Base-by-base conservation (phyloP, 805 yeast species). In the Zygoascus bituminiphila region DNA sequence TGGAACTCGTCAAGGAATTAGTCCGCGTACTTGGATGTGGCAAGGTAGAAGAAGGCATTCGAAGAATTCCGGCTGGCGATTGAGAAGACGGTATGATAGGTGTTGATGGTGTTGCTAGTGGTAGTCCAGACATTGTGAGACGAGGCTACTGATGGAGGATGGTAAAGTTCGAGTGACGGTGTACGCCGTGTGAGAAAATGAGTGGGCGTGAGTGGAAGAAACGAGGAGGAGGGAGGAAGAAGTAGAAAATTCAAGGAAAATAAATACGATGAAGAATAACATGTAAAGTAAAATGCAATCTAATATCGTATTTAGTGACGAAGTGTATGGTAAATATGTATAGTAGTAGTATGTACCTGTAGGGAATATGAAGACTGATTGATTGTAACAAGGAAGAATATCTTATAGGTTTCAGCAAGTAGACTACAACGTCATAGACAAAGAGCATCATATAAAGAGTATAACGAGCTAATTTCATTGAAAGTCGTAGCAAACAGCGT, bases 61-160 rank as follows among this genome's bases (percentile, higher is more conserved):
- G 62, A 10, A 69, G 66, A 15, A 61, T 60, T 12, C 75, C 68
- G 5, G 74, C 53, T 5, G 62, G 57, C 19, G 58, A 53, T 36
- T 51, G 48, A 5, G 56, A 55, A n/a, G 58, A 53, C 29, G 58
- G 58, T 15, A 56, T 44, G 17, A 57, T 56, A 15, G 61, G 60
- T 24, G 59, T 51, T 15, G 59, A 41, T 9, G 44, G 33, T 4
- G 44, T 41, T 15, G 44, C 36, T 12, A 41, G 15, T 12, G 44
- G 35, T 25, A 24, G 12, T 2, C 26, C 44, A 25, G 44, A 24
- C 44, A 41, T 41, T 15, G 39, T n/a, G n/a, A n/a, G n/a, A n/a
- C 14, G 33, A n/a, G n/a, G n/a, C n/a, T n/a, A 15, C 33, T 29
- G 4, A 29, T 4, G 33, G n/a, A 15, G 33, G n/a, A 6, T 12